phyloP scores from a whole-genome alignment of 768 basidiomycete species.

The Artomyces pyxidatus region DNA sequence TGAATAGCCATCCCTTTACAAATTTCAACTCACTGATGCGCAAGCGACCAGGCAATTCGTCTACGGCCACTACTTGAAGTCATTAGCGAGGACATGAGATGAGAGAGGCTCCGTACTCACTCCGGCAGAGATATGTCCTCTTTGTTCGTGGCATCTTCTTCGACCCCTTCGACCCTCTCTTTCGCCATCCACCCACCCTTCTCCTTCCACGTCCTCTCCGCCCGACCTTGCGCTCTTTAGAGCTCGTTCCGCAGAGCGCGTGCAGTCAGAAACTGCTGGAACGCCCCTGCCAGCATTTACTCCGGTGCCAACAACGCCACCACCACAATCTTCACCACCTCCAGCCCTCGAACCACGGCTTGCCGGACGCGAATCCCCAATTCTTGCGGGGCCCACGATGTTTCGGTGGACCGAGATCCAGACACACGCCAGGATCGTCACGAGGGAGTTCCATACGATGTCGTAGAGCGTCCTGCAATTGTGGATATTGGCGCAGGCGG shows the following conservation, averaged over 20 bases:
- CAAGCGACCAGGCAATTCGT: neutral
- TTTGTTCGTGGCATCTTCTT: too few relatives aligned
- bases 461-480: neutral
- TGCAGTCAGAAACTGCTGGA: neutral
- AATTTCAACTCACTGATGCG: neutral
- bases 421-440: slow-evolving; percentile 23
- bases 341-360: neutral
- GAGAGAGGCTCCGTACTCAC: too few relatives aligned
- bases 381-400: slow-evolving; percentile 17
- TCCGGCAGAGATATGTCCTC: too few relatives aligned
- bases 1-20: too few relatives aligned
- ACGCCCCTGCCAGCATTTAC: neutral
- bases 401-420: slow-evolving; percentile 26
- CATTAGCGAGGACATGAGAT: too few relatives aligned
- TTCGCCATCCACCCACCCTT: too few relatives aligned
- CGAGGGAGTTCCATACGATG: slow-evolving; percentile 23
- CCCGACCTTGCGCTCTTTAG: neutral
- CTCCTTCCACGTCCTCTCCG: neutral
- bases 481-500: too few relatives aligned
- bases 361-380: neutral
- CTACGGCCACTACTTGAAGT: neutral
- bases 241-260: neutral
- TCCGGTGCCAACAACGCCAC: neutral
- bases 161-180: too few relatives aligned
- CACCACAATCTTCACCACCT: neutral